Evolutionary conservation across 768 basidiomycete species (phyloP).

Genomic region (Leccinum incarnatum): DNA sequence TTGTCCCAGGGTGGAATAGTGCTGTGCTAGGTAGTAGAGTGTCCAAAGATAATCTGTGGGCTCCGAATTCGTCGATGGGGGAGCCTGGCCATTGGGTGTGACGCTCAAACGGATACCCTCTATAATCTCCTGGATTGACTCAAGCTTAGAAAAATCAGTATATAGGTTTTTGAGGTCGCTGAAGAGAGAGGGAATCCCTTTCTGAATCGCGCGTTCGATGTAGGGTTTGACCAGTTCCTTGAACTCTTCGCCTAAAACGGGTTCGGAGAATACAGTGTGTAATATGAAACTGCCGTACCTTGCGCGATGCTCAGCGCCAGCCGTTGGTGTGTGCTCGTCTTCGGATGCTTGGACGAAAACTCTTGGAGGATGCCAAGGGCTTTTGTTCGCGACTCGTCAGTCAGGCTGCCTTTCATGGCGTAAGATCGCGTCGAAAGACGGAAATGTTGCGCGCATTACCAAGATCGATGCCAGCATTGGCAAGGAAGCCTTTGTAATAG

Average conservation of each 20-base stretch:
- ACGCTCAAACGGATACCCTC: constrained; percentile 45
- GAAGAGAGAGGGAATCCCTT: constrained; percentile 92
- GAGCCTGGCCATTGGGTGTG: constrained; percentile 34
- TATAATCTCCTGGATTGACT: constrained; percentile 65
- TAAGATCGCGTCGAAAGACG: constrained; percentile 13
- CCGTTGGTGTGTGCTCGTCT: constrained; percentile 68
- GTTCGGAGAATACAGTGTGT: not conserved
- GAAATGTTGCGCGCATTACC: constrained; percentile 41
- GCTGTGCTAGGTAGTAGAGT: constrained; percentile 92
- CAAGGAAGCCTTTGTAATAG: constrained; percentile 75
- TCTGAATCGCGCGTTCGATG: constrained; percentile 63
- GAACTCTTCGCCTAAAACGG: constrained; percentile 60
- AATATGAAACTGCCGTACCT: constrained; percentile 32
- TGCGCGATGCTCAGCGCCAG: constrained; percentile 67
- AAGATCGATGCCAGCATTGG: constrained; percentile 60
- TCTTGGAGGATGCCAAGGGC: constrained; percentile 58
- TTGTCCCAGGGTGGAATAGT: constrained; percentile 63
- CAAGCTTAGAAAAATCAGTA: constrained; percentile 56
- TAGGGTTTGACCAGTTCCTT: constrained; percentile 61
- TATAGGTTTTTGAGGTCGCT: constrained; percentile 89
- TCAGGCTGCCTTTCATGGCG: constrained; percentile 34
- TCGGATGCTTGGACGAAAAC: constrained; percentile 61
- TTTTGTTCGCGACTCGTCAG: constrained; percentile 48
- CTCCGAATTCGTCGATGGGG: constrained; percentile 28
- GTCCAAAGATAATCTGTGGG: constrained; percentile 92